Base-by-base conservation (phyloP, 805 yeast genomes). In the Sporopachydermia lactativora region DNA sequence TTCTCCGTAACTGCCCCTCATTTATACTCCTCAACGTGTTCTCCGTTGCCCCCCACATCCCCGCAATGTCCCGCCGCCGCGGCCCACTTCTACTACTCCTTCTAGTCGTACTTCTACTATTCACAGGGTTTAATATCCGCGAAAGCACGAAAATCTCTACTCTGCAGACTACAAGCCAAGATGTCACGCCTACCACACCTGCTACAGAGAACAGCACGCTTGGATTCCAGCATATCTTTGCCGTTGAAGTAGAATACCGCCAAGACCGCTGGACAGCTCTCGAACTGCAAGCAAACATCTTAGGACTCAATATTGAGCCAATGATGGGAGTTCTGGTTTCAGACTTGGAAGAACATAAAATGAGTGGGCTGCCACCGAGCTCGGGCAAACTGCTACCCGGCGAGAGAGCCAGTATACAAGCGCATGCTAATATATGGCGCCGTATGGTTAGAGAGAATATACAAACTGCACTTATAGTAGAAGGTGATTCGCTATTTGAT, bases 221-320 rank as follows among this genome's bases (percentile, higher is more conserved):
- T 42, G 16, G 37, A 41, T 40, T 40, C 36, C 14, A 24, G n/a
- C 8, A n/a, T 8, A 24, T 24, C 8, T 24, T 24, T 24, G 31
- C 31, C 8, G 31, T 24, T 8, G 31, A 24, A 24, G 31, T 24
- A n/a, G 31, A n/a, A 8, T 24, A 24, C n/a, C 8, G n/a, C 8
- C n/a, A 24, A 8, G 31, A 24, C n/a, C 8, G 31, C 8, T 24
- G 31, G 31, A 24, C n/a, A 24, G 31, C 31, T 8, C n/a, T 24
- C 8, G 31, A 24, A 24, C 13, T 24, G 31, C 31, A 24, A 24
- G 31, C 31, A 24, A 24, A 24, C n/a, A n/a, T 24, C 13, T 24
- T 24, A n/a, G 31, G 31, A 24, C n/a, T 24, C 13, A n/a, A 24
- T 24, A 24, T 24, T n/a, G 31, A 24, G n/a, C n/a, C n/a, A 8